phyloP scores from a whole-genome alignment of 495 filamentous ascomycete species.

The Penicillium cosmopolitanum region DNA sequence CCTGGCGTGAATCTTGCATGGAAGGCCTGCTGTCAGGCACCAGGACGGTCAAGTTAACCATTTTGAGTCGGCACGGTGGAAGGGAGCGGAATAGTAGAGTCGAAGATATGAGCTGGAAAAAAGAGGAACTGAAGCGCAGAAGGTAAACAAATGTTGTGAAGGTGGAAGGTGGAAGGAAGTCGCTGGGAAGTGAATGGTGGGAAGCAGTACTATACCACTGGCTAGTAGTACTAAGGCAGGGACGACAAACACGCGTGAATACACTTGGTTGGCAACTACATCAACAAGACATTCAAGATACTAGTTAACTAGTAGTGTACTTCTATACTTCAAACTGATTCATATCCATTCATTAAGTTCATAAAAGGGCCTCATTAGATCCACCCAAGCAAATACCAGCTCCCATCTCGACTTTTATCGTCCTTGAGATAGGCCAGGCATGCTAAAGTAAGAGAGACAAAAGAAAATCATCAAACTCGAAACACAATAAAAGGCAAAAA shows the following conservation, averaged over 20 bases:
- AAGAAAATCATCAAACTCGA: constrained; percentile 31
- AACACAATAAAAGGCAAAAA: constrained; percentile 5
- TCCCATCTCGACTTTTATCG: not conserved
- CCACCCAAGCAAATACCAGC: not conserved
- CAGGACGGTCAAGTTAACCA: too few relatives aligned
- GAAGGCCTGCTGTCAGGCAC: not conserved
- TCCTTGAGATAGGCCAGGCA: constrained; percentile 9
- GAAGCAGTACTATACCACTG: too few relatives aligned
- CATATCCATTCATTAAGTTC: constrained; percentile 24
- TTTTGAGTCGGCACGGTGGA: too few relatives aligned
- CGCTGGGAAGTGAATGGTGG: too few relatives aligned
- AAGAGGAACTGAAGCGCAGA: not conserved
- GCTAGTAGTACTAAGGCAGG: too few relatives aligned
- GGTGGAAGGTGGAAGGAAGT: too few relatives aligned
- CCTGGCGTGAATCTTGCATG: not conserved
- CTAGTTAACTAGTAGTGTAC: too few relatives aligned
- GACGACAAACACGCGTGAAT: too few relatives aligned
- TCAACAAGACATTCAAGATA: not conserved
- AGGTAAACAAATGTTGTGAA: not conserved
- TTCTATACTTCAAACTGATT: not conserved
- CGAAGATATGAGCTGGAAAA: not conserved
- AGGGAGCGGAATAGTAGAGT: not conserved
- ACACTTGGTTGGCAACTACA: too few relatives aligned
- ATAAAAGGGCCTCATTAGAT: constrained; percentile 15
- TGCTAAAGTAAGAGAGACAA: constrained; percentile 28